Conservation (phyloP, 2,329 filamentous ascomycete genomes). For the Berkeleyomyces basicola region DNA sequence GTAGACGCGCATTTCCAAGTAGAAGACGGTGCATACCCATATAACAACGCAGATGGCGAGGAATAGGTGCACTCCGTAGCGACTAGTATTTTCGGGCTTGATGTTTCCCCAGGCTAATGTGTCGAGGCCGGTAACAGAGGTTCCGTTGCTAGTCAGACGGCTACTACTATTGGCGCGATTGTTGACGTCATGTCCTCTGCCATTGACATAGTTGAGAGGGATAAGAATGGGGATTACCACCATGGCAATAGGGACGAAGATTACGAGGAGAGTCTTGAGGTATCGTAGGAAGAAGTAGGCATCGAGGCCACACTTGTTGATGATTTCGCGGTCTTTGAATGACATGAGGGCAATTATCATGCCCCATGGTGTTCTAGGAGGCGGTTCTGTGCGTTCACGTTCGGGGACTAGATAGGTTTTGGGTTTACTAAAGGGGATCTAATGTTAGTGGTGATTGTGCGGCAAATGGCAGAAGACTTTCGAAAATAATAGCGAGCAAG, state of each 20-base stretch:
- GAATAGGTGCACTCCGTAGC: conserved; percentile 73
- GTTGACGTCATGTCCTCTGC: conserved; percentile 41
- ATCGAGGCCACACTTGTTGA: conserved; percentile 88
- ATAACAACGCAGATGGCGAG: conserved; percentile 61
- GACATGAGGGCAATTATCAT: conserved; percentile 45
- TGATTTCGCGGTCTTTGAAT: conserved; percentile 62
- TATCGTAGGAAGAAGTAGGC: conserved; percentile 97
- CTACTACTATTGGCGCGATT: conserved; percentile 15
- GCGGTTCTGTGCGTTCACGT: conserved; percentile 63
- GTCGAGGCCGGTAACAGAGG: conserved; percentile 47
- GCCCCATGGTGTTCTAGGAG: conserved; percentile 39
- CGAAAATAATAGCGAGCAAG: background rate
- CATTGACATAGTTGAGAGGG: conserved; percentile 65
- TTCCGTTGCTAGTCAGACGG: conserved; percentile 14
- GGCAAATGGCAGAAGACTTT: background rate
- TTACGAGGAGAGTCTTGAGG: conserved; percentile 58
- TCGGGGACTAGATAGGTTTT: conserved; percentile 77
- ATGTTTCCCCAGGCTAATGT: conserved; percentile 80
- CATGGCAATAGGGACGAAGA: conserved; percentile 69
- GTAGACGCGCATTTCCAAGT: conserved; percentile 70
- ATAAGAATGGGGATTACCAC: conserved; percentile 73
- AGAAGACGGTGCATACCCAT: conserved; percentile 79
- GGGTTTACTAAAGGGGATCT: conserved; percentile 41
- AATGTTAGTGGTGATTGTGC: background rate
- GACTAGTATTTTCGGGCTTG: conserved; percentile 40